phyloP scores from a whole-genome alignment of 148 eudicot species.

The Camellia granthamiana region DNA sequence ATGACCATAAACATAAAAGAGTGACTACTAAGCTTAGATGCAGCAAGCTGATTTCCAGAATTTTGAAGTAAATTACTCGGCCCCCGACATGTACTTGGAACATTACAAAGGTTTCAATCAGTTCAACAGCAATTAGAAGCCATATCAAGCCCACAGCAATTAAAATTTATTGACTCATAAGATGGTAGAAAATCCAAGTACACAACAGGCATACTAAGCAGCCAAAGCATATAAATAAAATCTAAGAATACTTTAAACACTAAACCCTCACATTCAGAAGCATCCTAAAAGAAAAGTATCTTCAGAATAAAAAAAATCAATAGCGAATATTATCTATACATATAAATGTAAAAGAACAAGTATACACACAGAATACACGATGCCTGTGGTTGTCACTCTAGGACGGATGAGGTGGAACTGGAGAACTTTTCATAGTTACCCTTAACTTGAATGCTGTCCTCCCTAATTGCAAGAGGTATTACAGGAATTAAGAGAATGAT shows the following conservation, averaged over 20 bases:
- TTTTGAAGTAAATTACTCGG: not conserved
- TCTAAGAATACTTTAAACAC: no score
- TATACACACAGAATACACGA: not conserved
- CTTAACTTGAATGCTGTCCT: not conserved
- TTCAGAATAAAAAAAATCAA: no score
- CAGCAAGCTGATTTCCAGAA: slow-evolving; percentile 11
- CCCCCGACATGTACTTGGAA: not conserved
- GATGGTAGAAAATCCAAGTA: not conserved
- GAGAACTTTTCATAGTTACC: not conserved
- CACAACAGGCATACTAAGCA: not conserved
- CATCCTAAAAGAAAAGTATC: no score
- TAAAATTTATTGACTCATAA: not conserved
- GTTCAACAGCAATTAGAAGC: not conserved
- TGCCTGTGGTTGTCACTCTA: not conserved
- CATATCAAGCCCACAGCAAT: not conserved
- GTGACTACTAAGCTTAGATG: not conserved
- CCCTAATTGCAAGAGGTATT: not conserved
- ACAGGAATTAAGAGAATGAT: not conserved
- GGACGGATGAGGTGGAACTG: not conserved
- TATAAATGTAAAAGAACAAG: no score
- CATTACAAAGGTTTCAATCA: not conserved
- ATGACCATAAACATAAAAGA: slow-evolving; percentile 20
- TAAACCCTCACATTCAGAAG: no score
- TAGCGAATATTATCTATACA: no score
- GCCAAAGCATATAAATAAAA: no score